Conservation (phyloP, 257 asterid species). For the Gardenia jasminoides region DNA sequence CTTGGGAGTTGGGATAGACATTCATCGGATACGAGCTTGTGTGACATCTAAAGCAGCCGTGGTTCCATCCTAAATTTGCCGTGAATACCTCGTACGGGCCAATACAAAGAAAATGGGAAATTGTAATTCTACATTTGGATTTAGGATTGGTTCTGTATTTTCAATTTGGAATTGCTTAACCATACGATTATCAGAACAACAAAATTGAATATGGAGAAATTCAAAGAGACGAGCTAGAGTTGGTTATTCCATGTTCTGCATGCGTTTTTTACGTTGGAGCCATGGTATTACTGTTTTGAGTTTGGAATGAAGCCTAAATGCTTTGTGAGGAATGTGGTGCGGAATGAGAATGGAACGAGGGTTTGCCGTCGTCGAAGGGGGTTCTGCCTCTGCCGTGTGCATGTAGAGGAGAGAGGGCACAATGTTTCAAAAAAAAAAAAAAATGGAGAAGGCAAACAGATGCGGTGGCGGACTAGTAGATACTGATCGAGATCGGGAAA, state of each 20-base stretch:
- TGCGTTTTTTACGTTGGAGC: not conserved
- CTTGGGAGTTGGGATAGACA: not conserved
- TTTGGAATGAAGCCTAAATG: not conserved
- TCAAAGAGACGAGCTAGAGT: not conserved
- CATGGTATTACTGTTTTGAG: not conserved
- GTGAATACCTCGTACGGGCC: not conserved
- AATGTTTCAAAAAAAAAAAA: too few relatives aligned
- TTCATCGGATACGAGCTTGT: not conserved
- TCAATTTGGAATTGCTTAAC: not conserved
- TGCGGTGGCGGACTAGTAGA: not conserved
- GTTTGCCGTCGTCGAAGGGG: too few relatives aligned
- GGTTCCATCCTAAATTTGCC: slow-evolving; percentile 3
- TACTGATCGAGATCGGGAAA: too few relatives aligned
- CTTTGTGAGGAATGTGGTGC: not conserved
- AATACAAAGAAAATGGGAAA: not conserved
- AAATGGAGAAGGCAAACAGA: not conserved
- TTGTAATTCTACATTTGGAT: not conserved
- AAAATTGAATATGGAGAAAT: not conserved
- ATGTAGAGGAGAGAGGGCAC: not conserved
- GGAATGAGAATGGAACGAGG: too few relatives aligned
- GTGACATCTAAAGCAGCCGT: not conserved
- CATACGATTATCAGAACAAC: not conserved
- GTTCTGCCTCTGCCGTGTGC: not conserved
- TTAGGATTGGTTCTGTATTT: not conserved
- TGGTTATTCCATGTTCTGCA: not conserved